phyloP scores from a whole-genome alignment of 805 yeast genomes.

The Yarrowia deformans region DNA sequence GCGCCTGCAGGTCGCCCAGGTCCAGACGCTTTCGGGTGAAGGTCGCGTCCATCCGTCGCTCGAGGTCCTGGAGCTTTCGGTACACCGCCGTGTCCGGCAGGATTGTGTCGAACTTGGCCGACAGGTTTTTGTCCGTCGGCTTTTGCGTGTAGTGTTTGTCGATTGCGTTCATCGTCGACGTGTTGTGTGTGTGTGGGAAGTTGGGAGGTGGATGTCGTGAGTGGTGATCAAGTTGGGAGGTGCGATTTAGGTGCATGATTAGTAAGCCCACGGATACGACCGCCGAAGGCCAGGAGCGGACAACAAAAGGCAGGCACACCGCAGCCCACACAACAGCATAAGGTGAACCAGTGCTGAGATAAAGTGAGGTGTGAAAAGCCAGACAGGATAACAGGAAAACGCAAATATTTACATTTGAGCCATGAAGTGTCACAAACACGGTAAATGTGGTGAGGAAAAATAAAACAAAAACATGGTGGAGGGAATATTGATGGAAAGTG shows the following conservation, averaged over 20 bases:
- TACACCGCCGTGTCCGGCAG: constrained; percentile 78
- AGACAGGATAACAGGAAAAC: too few species aligned
- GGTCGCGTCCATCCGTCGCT: constrained; percentile 77
- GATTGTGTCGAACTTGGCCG: constrained; percentile 55
- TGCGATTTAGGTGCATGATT: constrained; percentile 4
- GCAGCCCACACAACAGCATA: too few species aligned
- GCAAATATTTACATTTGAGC: too few species aligned
- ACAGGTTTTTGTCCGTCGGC: constrained; percentile 64
- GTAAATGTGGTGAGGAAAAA: too few species aligned
- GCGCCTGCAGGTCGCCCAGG: constrained; percentile 71
- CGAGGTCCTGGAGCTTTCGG: constrained; percentile 78
- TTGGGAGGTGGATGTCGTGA: too few species aligned
- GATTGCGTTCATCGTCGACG: constrained; percentile 18
- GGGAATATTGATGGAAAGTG: too few species aligned
- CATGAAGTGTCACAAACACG: too few species aligned
- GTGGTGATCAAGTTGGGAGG: constrained; percentile 12
- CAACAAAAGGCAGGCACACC: too few species aligned
- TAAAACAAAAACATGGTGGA: too few species aligned
- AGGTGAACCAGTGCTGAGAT: too few species aligned
- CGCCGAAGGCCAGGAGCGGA: background rate
- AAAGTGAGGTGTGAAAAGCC: too few species aligned
- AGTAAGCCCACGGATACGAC: background rate
- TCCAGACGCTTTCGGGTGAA: constrained; percentile 85
- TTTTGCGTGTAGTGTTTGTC: constrained; percentile 42
- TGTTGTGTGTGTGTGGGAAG: background rate